Evolutionary conservation across 208 protist species (phyloP), one percentile per base, ranked within the genome.

Genomic region (Phytomonas sp.): DNA sequence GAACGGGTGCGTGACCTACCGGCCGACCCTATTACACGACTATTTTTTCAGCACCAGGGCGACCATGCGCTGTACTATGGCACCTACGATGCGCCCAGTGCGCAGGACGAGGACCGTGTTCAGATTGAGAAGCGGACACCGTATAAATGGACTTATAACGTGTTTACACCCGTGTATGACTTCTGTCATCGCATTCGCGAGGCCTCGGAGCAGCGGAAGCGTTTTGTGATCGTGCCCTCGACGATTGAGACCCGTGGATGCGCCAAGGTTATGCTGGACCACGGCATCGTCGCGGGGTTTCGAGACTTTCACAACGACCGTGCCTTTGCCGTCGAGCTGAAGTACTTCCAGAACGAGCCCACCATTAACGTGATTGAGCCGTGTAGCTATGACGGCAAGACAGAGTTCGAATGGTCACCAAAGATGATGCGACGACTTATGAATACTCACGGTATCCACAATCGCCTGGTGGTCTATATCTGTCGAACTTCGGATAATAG

Each of bases 21-120:
- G 0, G 89, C 89, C 0, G 92, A 96, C 75, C 92, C 92, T 9
- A 91, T 96, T 77, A 96, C 92, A 4, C 83, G 92, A 3, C 82
- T 96, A 62, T 96, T 96, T 81, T 96, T 96, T 71, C 92, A 96
- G 76, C 89, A 94, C 79, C 89, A 95, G 73, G 92, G 92, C 28
- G 89, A 96, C 40, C 83, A 94, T 73, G 92, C 92, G 73, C 79
- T 96, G 20, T 95, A 96, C 80, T 93, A 96, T 76, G 88, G 89
- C 74, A 93, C 77, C 60, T 96, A 93, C 72, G 92, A 93, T 51
- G 32, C 56, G n/a, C 87, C 89, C 29, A 91, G 85, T 61, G 60
- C 36, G 15, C 84, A 84, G 68, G 92, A 96, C 63, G 71, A 81
- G 60, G 92, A 96, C 67, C 88, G 92, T 46, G 71, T 94, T 26